Base-by-base conservation (phyloP, 345 rosid genomes). In the Salix brachista region DNA sequence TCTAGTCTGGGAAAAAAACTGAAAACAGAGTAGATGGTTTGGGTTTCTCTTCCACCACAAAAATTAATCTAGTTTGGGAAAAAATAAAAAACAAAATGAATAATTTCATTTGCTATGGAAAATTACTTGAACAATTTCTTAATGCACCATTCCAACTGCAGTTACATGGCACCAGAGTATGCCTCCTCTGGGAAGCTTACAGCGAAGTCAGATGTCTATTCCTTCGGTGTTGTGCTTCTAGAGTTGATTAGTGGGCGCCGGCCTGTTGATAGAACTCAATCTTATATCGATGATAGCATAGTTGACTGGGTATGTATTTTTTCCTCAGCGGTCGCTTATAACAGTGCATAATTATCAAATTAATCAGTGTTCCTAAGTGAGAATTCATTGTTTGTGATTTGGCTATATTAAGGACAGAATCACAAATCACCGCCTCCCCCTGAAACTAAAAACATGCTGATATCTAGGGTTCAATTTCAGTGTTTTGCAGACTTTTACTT, bases 101-200 rank as follows among this genome's bases (percentile, higher is more conserved):
- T 34, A 34, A 4, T 34, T 34, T 32, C 46, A n/a, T 23, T 46
- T 71, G 0, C n/a, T 34, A 8, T 28, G 54, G 69, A 13, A 76
- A 36, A 50, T 32, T 58, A 56, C 56, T 41, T 23, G 48, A 65
- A 32, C 50, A 28, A 14, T 72, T 41, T 44, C 60, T 30, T 54
- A 16, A 14, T 19, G 61, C 50, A 56, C n/a, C 72, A 32, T 32
- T 67, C 50, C 36, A 66, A 42, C 56, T 76, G 69, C 80, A 80
- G 83, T 36, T 80, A 80, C 61, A 30, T 80, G 80, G 83, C 83
- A 36, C 83, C 83, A 80, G 83, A 80, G 66, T 80, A 80, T 73
- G 80, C 83, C 8, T 76, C 83, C n/a, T 39, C 80, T 36, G 83
- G 83, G 67, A 80, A 72, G 65, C 83, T 80, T 30, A 80, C 83